These are phyloP conservation scores for Tricholoma bakamatsutake DNA, from an alignment of 768 basidiomycete species.

Conservation along the genomic window DNA sequence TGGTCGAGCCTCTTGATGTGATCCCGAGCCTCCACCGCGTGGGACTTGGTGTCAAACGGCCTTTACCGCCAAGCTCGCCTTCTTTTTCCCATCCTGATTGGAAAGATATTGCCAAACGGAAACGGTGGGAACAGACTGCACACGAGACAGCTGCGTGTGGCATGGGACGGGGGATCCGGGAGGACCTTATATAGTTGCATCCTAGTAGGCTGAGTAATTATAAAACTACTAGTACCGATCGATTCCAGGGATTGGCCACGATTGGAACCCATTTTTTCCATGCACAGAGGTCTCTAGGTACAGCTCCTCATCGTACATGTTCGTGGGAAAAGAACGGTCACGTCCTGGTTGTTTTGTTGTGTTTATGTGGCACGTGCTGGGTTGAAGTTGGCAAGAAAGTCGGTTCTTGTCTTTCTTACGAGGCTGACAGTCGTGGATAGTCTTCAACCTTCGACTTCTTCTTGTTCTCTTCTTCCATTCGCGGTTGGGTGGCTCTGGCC, in stretches of 20 bases:
- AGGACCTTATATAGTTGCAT: not conserved
- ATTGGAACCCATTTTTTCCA: slow-evolving; percentile 2
- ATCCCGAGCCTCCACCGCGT: slow-evolving; percentile 37
- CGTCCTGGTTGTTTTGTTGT: slow-evolving; percentile 21
- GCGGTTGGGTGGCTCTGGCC: slow-evolving; percentile 9
- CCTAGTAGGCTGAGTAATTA: not conserved
- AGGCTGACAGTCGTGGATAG: slow-evolving; percentile 33
- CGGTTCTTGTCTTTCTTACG: slow-evolving; percentile 23
- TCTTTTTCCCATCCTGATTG: slow-evolving; percentile 22
- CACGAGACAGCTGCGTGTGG: not conserved
- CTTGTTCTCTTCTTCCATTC: slow-evolving; percentile 19
- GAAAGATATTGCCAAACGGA: slow-evolving; percentile 35
- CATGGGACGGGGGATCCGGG: not conserved
- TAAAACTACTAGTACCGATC: not conserved
- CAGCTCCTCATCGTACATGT: too few relatives aligned
- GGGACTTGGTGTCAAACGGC: slow-evolving; percentile 46
- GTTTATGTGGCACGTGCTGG: slow-evolving; percentile 34
- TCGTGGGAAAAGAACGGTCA: slow-evolving; percentile 12
- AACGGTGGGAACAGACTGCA: slow-evolving; percentile 30
- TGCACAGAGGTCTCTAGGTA: not conserved
- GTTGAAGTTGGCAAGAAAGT: slow-evolving; percentile 20
- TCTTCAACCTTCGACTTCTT: slow-evolving; percentile 20
- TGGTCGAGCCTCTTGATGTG: slow-evolving; percentile 56
- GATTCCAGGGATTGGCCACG: not conserved
- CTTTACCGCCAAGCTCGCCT: slow-evolving; percentile 15